Percentiles rank a stretch among this genome's conserved stretches.
Evolutionary conservation across 2,329 filamentous ascomycete species (phyloP).

Genomic region (Penicillium sp.): DNA sequence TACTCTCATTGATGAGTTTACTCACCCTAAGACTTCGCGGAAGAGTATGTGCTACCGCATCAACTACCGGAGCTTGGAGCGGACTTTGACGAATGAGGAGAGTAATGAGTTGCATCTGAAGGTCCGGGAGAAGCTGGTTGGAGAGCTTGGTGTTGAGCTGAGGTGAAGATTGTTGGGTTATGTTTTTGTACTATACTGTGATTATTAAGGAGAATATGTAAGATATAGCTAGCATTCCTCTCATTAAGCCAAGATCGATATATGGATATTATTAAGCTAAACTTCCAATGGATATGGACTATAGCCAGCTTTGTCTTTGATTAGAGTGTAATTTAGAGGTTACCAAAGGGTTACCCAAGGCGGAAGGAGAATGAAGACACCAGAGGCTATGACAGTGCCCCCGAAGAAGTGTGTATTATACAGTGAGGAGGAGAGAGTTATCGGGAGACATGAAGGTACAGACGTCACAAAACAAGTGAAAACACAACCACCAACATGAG

Average conservation of each 20-base stretch:
- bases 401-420: conserved; percentile 32
- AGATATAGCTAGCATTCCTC: conserved; percentile 16
- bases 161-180: conserved; percentile 49
- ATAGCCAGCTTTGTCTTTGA: not conserved
- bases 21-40: conserved; percentile 78
- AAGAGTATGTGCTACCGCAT: conserved; percentile 89
- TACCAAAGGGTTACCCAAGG: not conserved
- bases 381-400: conserved; percentile 9
- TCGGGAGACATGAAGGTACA: conserved; percentile 15
- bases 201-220: conserved; percentile 14
- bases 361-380: conserved; percentile 14
- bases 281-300: not conserved
- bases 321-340: not conserved
- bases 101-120: conserved; percentile 71
- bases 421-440: conserved; percentile 37
- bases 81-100: conserved; percentile 82
- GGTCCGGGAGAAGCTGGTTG: conserved; percentile 65
- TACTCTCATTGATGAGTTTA: conserved; percentile 78
- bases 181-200: conserved; percentile 19
- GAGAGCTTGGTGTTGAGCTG: conserved; percentile 75
- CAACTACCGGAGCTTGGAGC: conserved; percentile 89
- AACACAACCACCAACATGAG: conserved; percentile 26
- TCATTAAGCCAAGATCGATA: not conserved
- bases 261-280: not conserved
- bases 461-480: conserved; percentile 22